These are phyloP conservation scores for Xylaria castorea DNA, from an alignment of 495 filamentous ascomycete species.

Conservation along the genomic window DNA sequence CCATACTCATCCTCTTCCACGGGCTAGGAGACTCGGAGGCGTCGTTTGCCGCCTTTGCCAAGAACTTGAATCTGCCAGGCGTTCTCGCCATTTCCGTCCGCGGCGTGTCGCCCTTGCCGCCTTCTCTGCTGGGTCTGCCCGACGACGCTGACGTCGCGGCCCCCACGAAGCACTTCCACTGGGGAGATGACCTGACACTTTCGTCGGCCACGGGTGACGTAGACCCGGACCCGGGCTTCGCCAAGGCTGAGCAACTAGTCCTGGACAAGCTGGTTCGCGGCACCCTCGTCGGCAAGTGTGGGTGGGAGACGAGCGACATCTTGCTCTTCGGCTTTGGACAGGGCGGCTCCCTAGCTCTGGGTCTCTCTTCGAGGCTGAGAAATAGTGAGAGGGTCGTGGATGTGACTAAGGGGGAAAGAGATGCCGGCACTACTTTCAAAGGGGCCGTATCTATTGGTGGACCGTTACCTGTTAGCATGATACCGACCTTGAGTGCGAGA, in stretches of 20 bases:
- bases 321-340: slow-evolving; percentile 87
- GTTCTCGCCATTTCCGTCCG: slow-evolving; percentile 79
- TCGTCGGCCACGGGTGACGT: slow-evolving; percentile 66
- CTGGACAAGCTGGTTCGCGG: slow-evolving; percentile 64
- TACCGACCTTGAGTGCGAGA: slow-evolving; percentile 42
- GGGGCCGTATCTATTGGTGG: slow-evolving; percentile 85
- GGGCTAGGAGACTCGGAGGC: slow-evolving; percentile 81
- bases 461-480: slow-evolving; percentile 63
- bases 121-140: slow-evolving; percentile 65
- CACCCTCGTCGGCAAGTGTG: slow-evolving; percentile 69
- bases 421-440: slow-evolving; percentile 40
- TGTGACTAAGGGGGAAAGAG: slow-evolving; percentile 23
- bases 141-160: slow-evolving; percentile 24
- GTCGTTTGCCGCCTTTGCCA: slow-evolving; percentile 74
- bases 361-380: slow-evolving; percentile 53
- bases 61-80: slow-evolving; percentile 78
- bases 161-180: slow-evolving; percentile 66
- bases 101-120: slow-evolving; percentile 75
- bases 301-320: slow-evolving; percentile 72
- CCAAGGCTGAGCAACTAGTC: slow-evolving; percentile 57
- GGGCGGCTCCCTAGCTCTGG: slow-evolving; percentile 80
- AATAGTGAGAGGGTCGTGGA: slow-evolving; percentile 41
- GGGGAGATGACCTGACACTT: slow-evolving; percentile 88
- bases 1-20: slow-evolving; percentile 88
- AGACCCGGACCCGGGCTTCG: slow-evolving; percentile 82